A percentile compares a stretch with the other conserved stretches of the same genome.
These are phyloP conservation scores for Citrus inodora DNA, from an alignment of 345 rosid genomes.

Conservation along the genomic window DNA sequence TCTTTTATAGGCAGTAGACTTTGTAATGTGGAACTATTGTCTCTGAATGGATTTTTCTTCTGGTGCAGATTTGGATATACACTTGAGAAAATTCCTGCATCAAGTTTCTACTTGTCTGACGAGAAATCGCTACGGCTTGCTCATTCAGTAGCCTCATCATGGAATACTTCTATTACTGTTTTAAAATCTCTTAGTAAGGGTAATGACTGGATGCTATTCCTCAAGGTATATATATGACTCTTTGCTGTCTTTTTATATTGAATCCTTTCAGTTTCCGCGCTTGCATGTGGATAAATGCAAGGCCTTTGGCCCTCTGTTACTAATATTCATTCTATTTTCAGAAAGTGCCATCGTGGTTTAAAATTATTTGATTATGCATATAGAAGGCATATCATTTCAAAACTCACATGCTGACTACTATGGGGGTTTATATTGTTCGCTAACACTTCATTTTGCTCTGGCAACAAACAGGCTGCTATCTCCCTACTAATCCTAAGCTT, in stretches of 20 bases:
- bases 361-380: neutral
- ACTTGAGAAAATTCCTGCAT: slow-evolving; percentile 67
- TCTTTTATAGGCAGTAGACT: neutral
- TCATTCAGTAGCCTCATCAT: slow-evolving; percentile 54
- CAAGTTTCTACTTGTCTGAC: slow-evolving; percentile 59
- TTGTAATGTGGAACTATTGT: neutral
- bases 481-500: slow-evolving; percentile 51
- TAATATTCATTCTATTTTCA: no score
- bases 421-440: neutral
- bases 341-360: neutral
- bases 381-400: neutral
- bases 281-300: no score
- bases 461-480: slow-evolving; percentile 53
- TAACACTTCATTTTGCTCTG: slow-evolving; percentile 10
- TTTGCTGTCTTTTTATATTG: neutral
- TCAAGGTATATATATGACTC: slow-evolving; percentile 49
- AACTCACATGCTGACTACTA: neutral
- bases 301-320: neutral
- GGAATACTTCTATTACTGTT: slow-evolving; percentile 54
- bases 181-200: slow-evolving; percentile 71
- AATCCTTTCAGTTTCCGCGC: neutral
- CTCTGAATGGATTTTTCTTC: slow-evolving; percentile 8
- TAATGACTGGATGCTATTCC: slow-evolving; percentile 68
- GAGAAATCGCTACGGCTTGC: slow-evolving; percentile 49
- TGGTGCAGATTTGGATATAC: slow-evolving; percentile 74